These are phyloP conservation scores for Xanthoceras sorbifolium DNA, from an alignment of 345 rosid genomes.

Conservation along the genomic window DNA sequence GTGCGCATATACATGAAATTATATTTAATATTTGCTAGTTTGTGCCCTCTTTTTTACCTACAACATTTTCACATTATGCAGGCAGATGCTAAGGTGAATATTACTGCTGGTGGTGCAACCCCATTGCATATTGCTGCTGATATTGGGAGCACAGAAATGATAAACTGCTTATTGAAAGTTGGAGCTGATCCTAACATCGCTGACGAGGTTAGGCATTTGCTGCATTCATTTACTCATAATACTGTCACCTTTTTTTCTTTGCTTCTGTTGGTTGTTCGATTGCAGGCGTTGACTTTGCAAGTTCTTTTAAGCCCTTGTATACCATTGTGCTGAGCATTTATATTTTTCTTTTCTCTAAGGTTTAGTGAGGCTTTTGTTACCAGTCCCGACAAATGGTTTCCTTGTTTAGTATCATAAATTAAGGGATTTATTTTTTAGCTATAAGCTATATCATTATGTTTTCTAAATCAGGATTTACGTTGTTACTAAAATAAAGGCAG, in stretches of 20 bases:
- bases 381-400: neutral
- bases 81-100: slow-evolving; percentile 83
- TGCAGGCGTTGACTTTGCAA: neutral
- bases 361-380: neutral
- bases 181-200: slow-evolving; percentile 78
- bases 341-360: neutral
- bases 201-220: slow-evolving; percentile 59
- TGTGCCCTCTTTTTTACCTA: neutral
- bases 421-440: neutral
- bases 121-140: slow-evolving; percentile 94
- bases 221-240: slow-evolving; percentile 8
- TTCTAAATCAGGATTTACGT: neutral
- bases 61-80: slow-evolving; percentile 31
- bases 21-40: neutral
- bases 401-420: neutral
- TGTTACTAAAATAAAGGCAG: neutral
- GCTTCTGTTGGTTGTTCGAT: neutral
- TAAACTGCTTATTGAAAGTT: slow-evolving; percentile 72
- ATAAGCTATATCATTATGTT: neutral
- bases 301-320: neutral
- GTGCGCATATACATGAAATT: neutral
- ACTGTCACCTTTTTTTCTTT: neutral
- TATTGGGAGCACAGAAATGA: slow-evolving; percentile 60
- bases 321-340: neutral
- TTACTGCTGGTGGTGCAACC: slow-evolving; percentile 85